Conservation (phyloP, 345 rosid species). For the Euclidium syriacum region DNA sequence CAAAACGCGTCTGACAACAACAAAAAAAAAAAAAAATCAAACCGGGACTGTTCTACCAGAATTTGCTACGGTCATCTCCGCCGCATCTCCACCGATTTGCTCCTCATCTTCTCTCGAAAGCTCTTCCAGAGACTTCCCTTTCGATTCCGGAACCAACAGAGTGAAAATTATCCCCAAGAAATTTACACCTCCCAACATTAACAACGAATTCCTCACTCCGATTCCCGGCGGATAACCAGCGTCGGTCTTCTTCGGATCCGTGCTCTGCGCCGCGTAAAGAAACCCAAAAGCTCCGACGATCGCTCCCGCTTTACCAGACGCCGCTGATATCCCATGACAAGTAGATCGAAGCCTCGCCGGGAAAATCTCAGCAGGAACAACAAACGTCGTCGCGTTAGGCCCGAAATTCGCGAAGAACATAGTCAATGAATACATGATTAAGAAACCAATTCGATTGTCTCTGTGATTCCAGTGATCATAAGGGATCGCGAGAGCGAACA, state of each 20-base stretch:
- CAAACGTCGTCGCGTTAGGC: constrained; percentile 63
- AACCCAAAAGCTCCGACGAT: constrained; percentile 54
- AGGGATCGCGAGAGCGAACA: constrained; percentile 70
- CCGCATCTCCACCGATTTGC: not conserved
- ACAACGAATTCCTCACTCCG: constrained; percentile 37
- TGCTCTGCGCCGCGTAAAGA: constrained; percentile 56
- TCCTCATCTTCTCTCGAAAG: constrained; percentile 55
- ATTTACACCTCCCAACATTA: constrained; percentile 48
- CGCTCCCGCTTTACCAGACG: constrained; percentile 60
- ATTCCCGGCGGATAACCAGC: constrained; percentile 37
- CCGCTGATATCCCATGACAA: constrained; percentile 65
- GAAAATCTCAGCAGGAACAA: constrained; percentile 61
- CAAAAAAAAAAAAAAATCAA: not conserved
- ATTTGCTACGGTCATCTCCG: not conserved
- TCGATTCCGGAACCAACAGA: constrained; percentile 66
- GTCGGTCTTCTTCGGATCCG: constrained; percentile 35
- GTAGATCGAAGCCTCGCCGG: constrained; percentile 58
- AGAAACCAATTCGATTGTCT: constrained; percentile 42
- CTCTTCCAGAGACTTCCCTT: constrained; percentile 60
- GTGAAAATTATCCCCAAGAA: constrained; percentile 52
- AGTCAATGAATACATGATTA: constrained; percentile 47
- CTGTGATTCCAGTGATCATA: constrained; percentile 50
- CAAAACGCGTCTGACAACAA: not conserved
- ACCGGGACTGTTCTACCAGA: constrained; percentile 9
- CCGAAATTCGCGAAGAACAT: constrained; percentile 67